Conservation (phyloP, 1,284 basidiomycete genomes). For the Gymnopus androsaceus region DNA sequence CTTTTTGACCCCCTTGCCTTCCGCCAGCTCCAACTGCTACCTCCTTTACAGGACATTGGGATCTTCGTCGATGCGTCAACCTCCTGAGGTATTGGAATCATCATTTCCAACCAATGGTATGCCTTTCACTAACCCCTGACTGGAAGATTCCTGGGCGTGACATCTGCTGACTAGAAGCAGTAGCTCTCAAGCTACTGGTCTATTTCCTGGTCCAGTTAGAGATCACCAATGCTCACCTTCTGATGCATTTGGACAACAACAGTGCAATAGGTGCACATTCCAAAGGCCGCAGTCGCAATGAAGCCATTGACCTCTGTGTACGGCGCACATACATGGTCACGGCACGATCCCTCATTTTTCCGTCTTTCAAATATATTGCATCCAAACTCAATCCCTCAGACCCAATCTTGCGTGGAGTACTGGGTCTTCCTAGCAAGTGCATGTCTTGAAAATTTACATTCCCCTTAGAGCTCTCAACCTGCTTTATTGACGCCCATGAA, state of each 20-base stretch:
- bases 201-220: background rate
- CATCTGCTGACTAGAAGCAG: conserved; percentile 24
- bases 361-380: conserved; percentile 29
- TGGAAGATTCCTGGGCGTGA: conserved; percentile 34
- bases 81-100: background rate
- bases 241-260: too few relatives aligned
- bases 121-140: conserved; percentile 23
- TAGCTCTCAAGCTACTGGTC: conserved; percentile 8
- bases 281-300: conserved; percentile 34
- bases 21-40: background rate
- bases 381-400: conserved; percentile 35
- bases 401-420: conserved; percentile 28
- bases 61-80: background rate
- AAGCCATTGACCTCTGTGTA: conserved; percentile 35
- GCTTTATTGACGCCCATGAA: too few relatives aligned
- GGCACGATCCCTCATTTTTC: conserved; percentile 24
- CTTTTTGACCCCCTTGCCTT: background rate
- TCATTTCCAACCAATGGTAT: background rate
- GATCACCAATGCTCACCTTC: conserved; percentile 20
- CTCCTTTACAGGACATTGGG: background rate
- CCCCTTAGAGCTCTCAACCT: too few relatives aligned
- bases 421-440: too few relatives aligned
- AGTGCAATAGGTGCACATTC: conserved; percentile 38
- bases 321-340: conserved; percentile 27
- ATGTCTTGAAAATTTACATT: too few relatives aligned